Conservation (phyloP, 768 basidiomycete genomes). For the Pulveroboletus sp. region DNA sequence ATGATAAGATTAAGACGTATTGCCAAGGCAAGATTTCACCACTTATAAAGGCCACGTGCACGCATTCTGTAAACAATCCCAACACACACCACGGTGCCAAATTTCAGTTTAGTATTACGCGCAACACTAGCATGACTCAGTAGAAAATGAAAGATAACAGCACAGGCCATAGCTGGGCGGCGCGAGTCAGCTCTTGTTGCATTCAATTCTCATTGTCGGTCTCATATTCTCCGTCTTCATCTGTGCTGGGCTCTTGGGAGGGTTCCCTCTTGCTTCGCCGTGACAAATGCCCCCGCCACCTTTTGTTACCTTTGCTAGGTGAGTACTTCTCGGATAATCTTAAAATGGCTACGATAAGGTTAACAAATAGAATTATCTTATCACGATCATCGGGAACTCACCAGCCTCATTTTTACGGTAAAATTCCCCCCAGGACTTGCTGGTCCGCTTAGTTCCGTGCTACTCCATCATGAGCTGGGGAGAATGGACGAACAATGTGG, state of each 20-base stretch:
- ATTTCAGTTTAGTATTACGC: conserved; percentile 9
- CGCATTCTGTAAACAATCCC: conserved; percentile 9
- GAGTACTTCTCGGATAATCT: conserved; percentile 28
- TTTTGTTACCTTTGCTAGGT: conserved; percentile 8
- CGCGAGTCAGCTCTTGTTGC: neutral
- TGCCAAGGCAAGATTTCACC: too few relatives aligned
- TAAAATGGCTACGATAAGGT: conserved; percentile 20
- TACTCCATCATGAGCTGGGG: conserved; percentile 23
- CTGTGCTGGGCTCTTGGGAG: conserved; percentile 3
- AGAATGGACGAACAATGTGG: neutral
- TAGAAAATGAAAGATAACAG: conserved; percentile 3
- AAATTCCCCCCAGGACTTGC: conserved; percentile 59
- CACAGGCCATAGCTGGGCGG: neutral
- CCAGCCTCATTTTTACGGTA: conserved; percentile 51
- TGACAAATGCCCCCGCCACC: conserved; percentile 22
- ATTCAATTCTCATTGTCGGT: conserved; percentile 15
- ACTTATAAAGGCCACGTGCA: conserved; percentile 33
- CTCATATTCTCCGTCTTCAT: conserved; percentile 21
- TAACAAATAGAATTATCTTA: neutral
- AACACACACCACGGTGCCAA: neutral
- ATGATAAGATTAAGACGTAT: too few relatives aligned
- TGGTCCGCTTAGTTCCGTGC: conserved; percentile 47
- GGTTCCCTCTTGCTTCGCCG: conserved; percentile 18
- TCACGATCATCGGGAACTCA: conserved; percentile 26
- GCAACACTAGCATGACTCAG: neutral